Evolutionary conservation across 257 asterid genomes (phyloP).

Genomic region (Phtheirospermum japonicum): DNA sequence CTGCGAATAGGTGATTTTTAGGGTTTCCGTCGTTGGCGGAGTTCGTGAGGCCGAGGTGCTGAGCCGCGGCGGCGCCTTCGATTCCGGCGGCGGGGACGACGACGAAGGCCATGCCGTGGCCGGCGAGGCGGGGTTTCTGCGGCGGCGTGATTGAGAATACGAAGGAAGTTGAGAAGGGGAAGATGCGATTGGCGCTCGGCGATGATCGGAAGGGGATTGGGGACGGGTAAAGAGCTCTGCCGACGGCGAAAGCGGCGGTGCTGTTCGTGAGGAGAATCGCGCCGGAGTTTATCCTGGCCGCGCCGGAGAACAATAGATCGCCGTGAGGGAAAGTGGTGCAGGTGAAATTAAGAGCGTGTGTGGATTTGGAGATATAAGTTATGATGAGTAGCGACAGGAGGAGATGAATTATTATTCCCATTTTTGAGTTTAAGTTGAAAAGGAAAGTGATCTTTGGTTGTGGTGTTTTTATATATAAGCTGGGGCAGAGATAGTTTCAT

Average conservation of each 20-base stretch:
- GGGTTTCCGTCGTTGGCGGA: constrained; percentile 2
- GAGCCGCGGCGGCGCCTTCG: background rate
- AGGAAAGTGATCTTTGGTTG: too few relatives aligned
- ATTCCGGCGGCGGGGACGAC: background rate
- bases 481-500: too few relatives aligned
- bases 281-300: background rate
- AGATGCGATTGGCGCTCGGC: background rate
- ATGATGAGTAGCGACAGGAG: background rate
- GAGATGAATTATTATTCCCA: background rate
- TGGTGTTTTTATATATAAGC: too few relatives aligned
- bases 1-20: background rate
- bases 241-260: constrained; percentile 3
- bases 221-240: background rate
- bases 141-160: constrained; percentile 6
- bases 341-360: constrained; percentile 2
- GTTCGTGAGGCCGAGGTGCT: constrained; percentile 10
- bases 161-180: constrained; percentile 1
- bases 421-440: too few relatives aligned
- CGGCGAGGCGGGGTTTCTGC: background rate
- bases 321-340: background rate
- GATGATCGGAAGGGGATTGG: background rate
- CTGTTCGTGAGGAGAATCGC: background rate
- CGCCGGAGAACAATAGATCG: background rate
- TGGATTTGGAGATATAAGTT: background rate
- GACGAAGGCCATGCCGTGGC: constrained; percentile 13